phyloP scores from a whole-genome alignment of 768 basidiomycete species.

The Termitomyces bulborhizus region DNA sequence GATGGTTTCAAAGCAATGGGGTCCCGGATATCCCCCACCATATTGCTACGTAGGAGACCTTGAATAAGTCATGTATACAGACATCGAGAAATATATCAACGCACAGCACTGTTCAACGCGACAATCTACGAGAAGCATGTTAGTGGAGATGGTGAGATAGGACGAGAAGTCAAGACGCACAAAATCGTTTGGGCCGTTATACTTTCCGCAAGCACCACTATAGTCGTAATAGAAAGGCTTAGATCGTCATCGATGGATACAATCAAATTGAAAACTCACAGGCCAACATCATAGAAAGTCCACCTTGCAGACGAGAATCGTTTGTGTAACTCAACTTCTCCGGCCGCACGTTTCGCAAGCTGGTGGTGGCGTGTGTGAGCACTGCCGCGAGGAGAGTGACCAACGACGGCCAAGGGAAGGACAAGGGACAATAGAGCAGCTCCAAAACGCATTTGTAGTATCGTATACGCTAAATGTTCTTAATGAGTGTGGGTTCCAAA shows the following conservation, averaged over 20 bases:
- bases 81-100: not conserved
- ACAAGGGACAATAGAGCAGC: slow-evolving; percentile 25
- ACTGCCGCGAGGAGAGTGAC: slow-evolving; percentile 24
- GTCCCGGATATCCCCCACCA: slow-evolving; percentile 57
- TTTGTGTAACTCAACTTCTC: slow-evolving; percentile 32
- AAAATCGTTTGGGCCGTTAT: slow-evolving; percentile 33
- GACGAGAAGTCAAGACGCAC: slow-evolving; percentile 23
- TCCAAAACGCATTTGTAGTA: slow-evolving; percentile 20
- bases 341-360: slow-evolving; percentile 40
- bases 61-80: not conserved
- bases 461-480: slow-evolving; percentile 4
- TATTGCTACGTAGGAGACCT: slow-evolving; percentile 32
- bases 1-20: slow-evolving; percentile 55
- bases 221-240: not conserved
- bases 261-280: slow-evolving; percentile 25
- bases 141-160: not conserved
- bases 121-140: slow-evolving; percentile 35
- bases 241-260: not conserved
- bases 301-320: slow-evolving; percentile 35
- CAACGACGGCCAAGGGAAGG: slow-evolving; percentile 27
- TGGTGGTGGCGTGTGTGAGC: slow-evolving; percentile 35
- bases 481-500: slow-evolving; percentile 13
- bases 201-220: slow-evolving; percentile 53
- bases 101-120: slow-evolving; percentile 39
- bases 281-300: slow-evolving; percentile 52